phyloP scores from a whole-genome alignment of 139 green algal genomes.

The Eudorina sp. region DNA sequence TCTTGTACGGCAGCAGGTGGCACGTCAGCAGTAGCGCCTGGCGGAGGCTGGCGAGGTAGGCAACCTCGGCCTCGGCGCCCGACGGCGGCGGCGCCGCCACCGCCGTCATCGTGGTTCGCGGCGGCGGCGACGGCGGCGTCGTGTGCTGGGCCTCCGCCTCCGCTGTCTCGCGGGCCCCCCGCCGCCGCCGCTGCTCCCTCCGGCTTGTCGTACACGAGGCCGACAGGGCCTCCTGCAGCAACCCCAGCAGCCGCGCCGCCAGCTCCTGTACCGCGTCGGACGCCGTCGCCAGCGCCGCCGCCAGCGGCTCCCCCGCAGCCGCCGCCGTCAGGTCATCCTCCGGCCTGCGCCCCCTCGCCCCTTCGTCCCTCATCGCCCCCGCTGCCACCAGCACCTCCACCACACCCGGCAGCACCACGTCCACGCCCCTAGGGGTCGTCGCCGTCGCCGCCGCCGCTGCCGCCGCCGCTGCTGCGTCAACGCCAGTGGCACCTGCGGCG shows the following conservation, averaged over 20 bases:
- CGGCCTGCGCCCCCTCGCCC: background rate
- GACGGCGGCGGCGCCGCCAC: background rate
- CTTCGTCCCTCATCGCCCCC: background rate
- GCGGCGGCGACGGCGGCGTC: background rate
- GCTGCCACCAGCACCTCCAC: background rate
- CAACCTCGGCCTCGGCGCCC: background rate
- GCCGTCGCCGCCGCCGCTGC: background rate
- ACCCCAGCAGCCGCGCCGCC: slow-evolving; percentile 4
- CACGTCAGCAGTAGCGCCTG: slow-evolving; percentile 45
- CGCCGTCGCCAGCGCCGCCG: background rate
- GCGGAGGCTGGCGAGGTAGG: background rate
- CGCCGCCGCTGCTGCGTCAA: background rate
- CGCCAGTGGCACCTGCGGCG: too few relatives aligned
- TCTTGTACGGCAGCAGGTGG: slow-evolving; percentile 2
- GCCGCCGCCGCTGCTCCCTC: background rate
- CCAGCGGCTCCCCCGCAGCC: background rate
- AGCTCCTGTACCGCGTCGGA: background rate
- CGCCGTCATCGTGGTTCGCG: background rate
- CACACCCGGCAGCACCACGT: background rate
- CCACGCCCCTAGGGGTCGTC: too few relatives aligned
- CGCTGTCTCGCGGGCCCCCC: background rate
- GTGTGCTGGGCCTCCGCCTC: background rate
- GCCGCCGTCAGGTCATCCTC: too few relatives aligned
- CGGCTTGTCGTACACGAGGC: background rate
- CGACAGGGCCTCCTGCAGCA: background rate